Percentiles rank a stretch among this genome's conserved stretches.
These are phyloP conservation scores for Hura crepitans DNA, from an alignment of 441 rosid species.

Conservation along the genomic window DNA sequence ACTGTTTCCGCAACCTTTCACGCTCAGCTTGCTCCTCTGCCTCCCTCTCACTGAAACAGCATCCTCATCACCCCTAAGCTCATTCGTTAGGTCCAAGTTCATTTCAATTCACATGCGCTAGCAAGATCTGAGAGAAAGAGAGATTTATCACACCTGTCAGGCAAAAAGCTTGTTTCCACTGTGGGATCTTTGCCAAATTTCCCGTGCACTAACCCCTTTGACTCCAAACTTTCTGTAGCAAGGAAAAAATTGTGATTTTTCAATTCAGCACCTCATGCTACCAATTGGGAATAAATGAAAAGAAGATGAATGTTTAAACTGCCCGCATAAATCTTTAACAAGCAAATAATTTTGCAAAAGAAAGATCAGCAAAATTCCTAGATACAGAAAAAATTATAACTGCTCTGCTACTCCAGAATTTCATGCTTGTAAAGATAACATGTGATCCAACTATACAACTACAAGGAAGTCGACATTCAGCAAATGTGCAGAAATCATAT, in stretches of 20 bases:
- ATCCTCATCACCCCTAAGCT: constrained; percentile 72
- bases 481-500: background rate
- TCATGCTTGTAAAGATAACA: background rate
- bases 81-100: constrained; percentile 40
- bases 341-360: background rate
- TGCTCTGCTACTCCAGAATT: background rate
- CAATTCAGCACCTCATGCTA: background rate
- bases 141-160: constrained; percentile 66
- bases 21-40: constrained; percentile 98
- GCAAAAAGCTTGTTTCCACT: constrained; percentile 91
- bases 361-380: background rate
- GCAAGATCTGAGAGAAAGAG: constrained; percentile 16
- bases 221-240: constrained; percentile 35
- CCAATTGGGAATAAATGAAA: background rate
- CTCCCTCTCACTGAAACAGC: constrained; percentile 93
- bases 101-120: constrained; percentile 7
- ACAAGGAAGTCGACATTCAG: background rate
- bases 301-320: background rate
- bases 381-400: background rate
- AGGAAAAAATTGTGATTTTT: background rate
- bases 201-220: constrained; percentile 39
- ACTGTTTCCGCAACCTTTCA: constrained; percentile 84
- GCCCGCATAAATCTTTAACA: background rate
- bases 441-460: background rate
- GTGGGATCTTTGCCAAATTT: constrained; percentile 93